These are phyloP conservation scores for Diddensiella transvaalensis DNA, from an alignment of 805 yeast genomes.

Conservation along the genomic window DNA sequence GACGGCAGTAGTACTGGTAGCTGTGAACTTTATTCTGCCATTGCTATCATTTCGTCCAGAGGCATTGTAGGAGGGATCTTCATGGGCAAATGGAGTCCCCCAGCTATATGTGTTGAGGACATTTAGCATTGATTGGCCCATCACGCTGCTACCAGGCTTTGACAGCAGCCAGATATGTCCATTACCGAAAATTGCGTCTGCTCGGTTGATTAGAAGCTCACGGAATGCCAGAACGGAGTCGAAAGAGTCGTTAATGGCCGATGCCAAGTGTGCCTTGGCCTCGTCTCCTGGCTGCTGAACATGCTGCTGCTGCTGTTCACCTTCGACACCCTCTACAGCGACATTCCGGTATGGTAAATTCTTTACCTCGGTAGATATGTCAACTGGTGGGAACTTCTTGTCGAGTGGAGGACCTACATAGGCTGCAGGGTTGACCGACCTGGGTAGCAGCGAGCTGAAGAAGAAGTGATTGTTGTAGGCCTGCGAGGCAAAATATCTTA, in stretches of 20 bases:
- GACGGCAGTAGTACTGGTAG: background rate
- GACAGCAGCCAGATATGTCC: slow-evolving; percentile 87
- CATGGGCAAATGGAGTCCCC: slow-evolving; percentile 67
- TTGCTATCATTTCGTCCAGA: background rate
- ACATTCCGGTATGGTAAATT: slow-evolving; percentile 22
- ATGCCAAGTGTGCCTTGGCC: slow-evolving; percentile 12
- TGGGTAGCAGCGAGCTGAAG: slow-evolving; percentile 35
- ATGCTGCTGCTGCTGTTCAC: background rate
- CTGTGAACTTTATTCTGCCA: background rate
- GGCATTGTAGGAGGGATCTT: background rate
- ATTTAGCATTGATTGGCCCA: slow-evolving; percentile 42
- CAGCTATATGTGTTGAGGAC: slow-evolving; percentile 86
- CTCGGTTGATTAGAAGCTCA: slow-evolving; percentile 68
- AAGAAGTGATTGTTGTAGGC: slow-evolving; percentile 89
- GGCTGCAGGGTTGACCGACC: slow-evolving; percentile 28
- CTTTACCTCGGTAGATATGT: slow-evolving; percentile 20
- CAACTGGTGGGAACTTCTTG: slow-evolving; percentile 25
- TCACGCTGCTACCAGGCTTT: slow-evolving; percentile 16
- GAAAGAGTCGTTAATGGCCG: slow-evolving; percentile 44
- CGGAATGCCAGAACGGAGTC: slow-evolving; percentile 78
- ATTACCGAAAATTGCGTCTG: slow-evolving; percentile 77
- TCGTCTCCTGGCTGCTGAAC: background rate
- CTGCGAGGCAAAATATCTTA: slow-evolving; percentile 64
- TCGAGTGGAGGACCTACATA: slow-evolving; percentile 8
- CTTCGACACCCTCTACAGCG: slow-evolving; percentile 1